phyloP scores from a whole-genome alignment of 202 grass and related monocot species.

The Tripidium arundinaceum region DNA sequence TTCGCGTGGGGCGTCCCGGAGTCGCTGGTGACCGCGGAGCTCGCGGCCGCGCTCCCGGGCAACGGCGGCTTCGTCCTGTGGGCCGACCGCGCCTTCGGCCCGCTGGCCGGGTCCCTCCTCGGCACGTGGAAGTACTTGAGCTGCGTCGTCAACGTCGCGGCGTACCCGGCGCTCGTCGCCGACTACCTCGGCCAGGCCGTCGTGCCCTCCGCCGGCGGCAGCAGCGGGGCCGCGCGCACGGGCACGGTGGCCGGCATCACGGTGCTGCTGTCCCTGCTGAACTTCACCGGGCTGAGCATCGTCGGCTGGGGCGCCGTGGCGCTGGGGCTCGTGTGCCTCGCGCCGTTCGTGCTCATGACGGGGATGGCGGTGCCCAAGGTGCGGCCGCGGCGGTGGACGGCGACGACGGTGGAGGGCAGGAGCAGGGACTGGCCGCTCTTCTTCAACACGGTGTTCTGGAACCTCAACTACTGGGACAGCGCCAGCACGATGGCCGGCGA shows the following conservation, averaged over 20 bases:
- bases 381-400: conserved; percentile 34
- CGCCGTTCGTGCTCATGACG: conserved; percentile 46
- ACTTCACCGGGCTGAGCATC: conserved; percentile 40
- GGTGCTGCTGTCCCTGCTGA: conserved; percentile 20
- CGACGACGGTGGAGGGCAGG: background rate
- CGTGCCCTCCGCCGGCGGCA: background rate
- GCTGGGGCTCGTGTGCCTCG: conserved; percentile 35
- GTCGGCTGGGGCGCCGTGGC: conserved; percentile 46
- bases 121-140: conserved; percentile 58
- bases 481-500: conserved; percentile 67
- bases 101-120: conserved; percentile 41
- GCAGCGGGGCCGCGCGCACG: background rate
- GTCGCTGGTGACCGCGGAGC: conserved; percentile 45
- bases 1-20: conserved; percentile 50
- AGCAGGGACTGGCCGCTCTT: conserved; percentile 42
- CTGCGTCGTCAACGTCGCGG: conserved; percentile 46
- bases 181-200: conserved; percentile 32
- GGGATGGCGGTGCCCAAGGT: conserved; percentile 29
- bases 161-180: conserved; percentile 31
- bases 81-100: conserved; percentile 49
- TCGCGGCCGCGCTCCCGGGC: conserved; percentile 40
- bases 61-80: conserved; percentile 52
- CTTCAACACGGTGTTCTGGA: conserved; percentile 60
- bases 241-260: conserved; percentile 33
- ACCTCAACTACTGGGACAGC: conserved; percentile 71